Evolutionary conservation across 768 basidiomycete species (phyloP).

Genomic region (Amanita muscaria): DNA sequence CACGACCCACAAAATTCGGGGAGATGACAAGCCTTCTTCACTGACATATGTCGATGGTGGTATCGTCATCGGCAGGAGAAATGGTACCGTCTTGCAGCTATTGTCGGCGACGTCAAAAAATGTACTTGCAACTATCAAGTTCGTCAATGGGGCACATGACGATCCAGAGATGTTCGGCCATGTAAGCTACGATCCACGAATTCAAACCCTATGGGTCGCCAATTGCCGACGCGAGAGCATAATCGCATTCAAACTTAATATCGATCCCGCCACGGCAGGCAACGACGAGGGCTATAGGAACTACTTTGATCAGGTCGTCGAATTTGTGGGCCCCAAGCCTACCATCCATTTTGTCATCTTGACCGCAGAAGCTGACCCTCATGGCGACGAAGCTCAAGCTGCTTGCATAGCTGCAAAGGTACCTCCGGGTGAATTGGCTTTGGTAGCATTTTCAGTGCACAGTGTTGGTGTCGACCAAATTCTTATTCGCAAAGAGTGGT

Average conservation of each 20-base stretch:
- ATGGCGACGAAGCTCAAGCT: constrained; percentile 74
- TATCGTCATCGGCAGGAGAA: constrained; percentile 76
- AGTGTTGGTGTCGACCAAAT: constrained; percentile 85
- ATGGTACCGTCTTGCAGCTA: constrained; percentile 78
- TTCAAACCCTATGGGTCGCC: constrained; percentile 83
- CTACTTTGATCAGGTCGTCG: constrained; percentile 74
- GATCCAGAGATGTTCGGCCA: constrained; percentile 87
- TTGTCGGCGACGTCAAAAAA: constrained; percentile 66
- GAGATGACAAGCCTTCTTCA: constrained; percentile 76
- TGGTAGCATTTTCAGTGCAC: constrained; percentile 86
- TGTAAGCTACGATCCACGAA: constrained; percentile 74
- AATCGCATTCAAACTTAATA: constrained; percentile 67
- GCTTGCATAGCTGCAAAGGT: constrained; percentile 80
- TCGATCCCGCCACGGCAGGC: constrained; percentile 50
- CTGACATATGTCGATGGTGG: constrained; percentile 81
- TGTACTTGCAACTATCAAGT: constrained; percentile 72
- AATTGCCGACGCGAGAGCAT: constrained; percentile 80
- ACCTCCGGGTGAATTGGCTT: constrained; percentile 63
- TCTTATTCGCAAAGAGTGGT: constrained; percentile 81
- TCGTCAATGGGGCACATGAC: constrained; percentile 59
- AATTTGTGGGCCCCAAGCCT: constrained; percentile 76
- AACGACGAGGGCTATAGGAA: constrained; percentile 57
- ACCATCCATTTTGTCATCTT: constrained; percentile 88
- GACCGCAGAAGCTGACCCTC: constrained; percentile 75
- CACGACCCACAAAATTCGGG: constrained; percentile 66